Percentiles rank a stretch among this genome's conserved stretches.
Conservation (phyloP, 2,329 filamentous ascomycete genomes). For the Aspergillus pseudoviridinutans region DNA sequence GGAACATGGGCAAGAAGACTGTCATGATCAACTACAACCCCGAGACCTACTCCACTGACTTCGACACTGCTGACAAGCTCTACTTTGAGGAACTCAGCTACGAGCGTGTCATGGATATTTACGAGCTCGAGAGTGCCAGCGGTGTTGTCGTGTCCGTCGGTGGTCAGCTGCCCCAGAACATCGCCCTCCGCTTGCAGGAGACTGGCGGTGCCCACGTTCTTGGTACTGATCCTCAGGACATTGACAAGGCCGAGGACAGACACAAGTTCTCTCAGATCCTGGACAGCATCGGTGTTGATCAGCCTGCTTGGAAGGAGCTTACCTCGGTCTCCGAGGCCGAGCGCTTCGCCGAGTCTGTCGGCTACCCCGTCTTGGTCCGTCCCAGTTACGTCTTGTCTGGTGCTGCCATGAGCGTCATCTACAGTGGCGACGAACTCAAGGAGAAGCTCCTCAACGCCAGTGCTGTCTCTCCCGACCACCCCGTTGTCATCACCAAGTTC, state of each 20-base stretch:
- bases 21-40: constrained; percentile 95
- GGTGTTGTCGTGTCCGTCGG: constrained; percentile 95
- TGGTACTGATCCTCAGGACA: constrained; percentile 87
- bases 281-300: constrained; percentile 93
- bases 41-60: constrained; percentile 79
- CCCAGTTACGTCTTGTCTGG: constrained; percentile 95
- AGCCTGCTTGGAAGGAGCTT: constrained; percentile 96
- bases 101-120: constrained; percentile 98
- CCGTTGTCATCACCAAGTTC: constrained; percentile 97
- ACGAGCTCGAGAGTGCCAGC: constrained; percentile 79
- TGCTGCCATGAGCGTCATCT: constrained; percentile 97
- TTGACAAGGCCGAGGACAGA: constrained; percentile 96
- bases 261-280: constrained; percentile 98
- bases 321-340: constrained; percentile 86
- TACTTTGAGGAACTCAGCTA: constrained; percentile 98
- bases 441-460: constrained; percentile 90
- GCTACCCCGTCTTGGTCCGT: constrained; percentile 91
- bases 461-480: constrained; percentile 90
- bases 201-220: constrained; percentile 84
- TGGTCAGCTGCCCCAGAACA: constrained; percentile 95
- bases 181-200: constrained; percentile 89
- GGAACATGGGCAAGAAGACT: constrained; percentile 89
- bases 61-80: constrained; percentile 81
- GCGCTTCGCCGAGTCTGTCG: constrained; percentile 76
- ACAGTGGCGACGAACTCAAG: constrained; percentile 80